Conservation (phyloP, 2,329 filamentous ascomycete genomes). For the Colletotrichum brevisporum region DNA sequence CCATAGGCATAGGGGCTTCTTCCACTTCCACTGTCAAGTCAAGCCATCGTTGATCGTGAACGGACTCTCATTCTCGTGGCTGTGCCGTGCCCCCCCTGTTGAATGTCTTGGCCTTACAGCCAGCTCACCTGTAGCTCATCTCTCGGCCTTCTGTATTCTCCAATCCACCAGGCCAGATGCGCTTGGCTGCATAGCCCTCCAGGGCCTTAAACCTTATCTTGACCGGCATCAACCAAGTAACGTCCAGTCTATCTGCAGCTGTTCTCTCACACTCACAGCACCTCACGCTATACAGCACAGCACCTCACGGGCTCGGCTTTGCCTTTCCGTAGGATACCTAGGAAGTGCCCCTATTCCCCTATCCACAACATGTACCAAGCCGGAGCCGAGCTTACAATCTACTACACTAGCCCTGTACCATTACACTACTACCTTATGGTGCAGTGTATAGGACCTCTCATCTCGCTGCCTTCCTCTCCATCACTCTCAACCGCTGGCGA, state of each 20-base stretch:
- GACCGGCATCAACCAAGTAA: conserved; percentile 35
- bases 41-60: neutral
- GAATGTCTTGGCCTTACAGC: conserved; percentile 13
- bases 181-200: conserved; percentile 13
- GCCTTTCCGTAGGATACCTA: too few relatives aligned
- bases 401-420: too few relatives aligned
- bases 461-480: too few relatives aligned
- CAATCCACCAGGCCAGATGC: neutral
- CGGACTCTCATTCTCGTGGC: neutral
- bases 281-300: too few relatives aligned
- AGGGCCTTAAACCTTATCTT: conserved; percentile 29
- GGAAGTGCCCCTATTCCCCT: too few relatives aligned
- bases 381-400: too few relatives aligned
- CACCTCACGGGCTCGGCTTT: neutral
- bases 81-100: conserved; percentile 7
- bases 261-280: neutral
- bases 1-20: neutral
- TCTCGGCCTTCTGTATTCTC: conserved; percentile 19
- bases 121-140: conserved; percentile 19
- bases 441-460: too few relatives aligned
- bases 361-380: too few relatives aligned
- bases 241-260: conserved; percentile 9
- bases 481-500: neutral
- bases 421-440: too few relatives aligned
- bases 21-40: neutral